These are phyloP conservation scores for Globisporangium uncinulatum DNA, from an alignment of 352 stramenopile species.

Conservation along the genomic window DNA sequence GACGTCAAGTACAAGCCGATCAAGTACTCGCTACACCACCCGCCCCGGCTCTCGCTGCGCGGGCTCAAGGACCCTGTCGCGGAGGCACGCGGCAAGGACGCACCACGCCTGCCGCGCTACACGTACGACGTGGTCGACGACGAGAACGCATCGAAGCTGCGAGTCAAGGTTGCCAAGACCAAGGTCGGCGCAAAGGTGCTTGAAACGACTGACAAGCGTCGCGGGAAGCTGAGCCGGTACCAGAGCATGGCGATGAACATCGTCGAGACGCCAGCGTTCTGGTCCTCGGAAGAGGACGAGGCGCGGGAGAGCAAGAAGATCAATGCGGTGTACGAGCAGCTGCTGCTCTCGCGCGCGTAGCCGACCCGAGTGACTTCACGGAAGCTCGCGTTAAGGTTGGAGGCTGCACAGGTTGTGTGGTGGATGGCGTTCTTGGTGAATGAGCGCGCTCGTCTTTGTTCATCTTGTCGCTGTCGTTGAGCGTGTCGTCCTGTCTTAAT, in stretches of 20 bases:
- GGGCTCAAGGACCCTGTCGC: slow-evolving; percentile 18
- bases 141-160: not conserved
- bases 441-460: too few species aligned
- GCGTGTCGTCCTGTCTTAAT: too few species aligned
- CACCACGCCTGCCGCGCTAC: slow-evolving; percentile 1
- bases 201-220: not conserved
- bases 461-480: too few species aligned
- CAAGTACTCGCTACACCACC: slow-evolving; percentile 51
- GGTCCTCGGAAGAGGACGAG: slow-evolving; percentile 1
- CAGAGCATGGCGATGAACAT: slow-evolving; percentile 22
- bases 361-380: too few species aligned
- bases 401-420: too few species aligned
- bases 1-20: slow-evolving; percentile 76
- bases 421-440: too few species aligned
- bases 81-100: not conserved
- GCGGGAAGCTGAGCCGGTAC: slow-evolving; percentile 9
- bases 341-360: slow-evolving; percentile 3
- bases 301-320: slow-evolving; percentile 2
- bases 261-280: slow-evolving; percentile 15
- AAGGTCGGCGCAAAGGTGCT: not conserved
- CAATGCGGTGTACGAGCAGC: slow-evolving; percentile 7
- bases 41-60: slow-evolving; percentile 44
- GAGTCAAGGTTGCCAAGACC: not conserved
- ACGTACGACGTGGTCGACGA: slow-evolving; percentile 13
- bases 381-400: too few species aligned